phyloP scores from a whole-genome alignment of 805 yeast species.

The Brettanomyces anomalus region DNA sequence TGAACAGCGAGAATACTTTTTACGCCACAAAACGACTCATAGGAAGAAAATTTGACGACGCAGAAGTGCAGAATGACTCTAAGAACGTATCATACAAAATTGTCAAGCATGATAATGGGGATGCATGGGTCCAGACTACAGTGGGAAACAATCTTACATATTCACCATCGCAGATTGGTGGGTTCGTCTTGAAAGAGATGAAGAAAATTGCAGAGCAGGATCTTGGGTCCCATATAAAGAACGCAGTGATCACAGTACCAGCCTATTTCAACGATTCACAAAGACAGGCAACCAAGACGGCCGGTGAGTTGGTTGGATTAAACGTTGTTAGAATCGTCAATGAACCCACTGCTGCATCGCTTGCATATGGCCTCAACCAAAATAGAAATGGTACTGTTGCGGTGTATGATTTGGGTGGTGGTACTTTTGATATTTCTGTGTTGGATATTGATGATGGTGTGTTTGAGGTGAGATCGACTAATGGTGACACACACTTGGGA shows the following conservation, averaged over 20 bases:
- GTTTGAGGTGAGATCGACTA: conserved; percentile 90
- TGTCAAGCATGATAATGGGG: conserved; percentile 85
- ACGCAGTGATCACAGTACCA: conserved; percentile 87
- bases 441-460: conserved; percentile 96
- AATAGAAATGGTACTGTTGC: conserved; percentile 69
- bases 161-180: conserved; percentile 95
- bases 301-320: conserved; percentile 90
- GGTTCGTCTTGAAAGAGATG: conserved; percentile 87
- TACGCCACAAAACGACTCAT: conserved; percentile 93
- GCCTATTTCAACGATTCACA: conserved; percentile 86
- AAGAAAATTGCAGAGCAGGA: conserved; percentile 87
- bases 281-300: conserved; percentile 88
- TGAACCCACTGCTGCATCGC: conserved; percentile 88
- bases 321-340: conserved; percentile 79
- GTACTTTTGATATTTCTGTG: conserved; percentile 93
- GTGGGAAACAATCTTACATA: conserved; percentile 60
- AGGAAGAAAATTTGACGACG: conserved; percentile 85
- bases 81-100: conserved; percentile 85
- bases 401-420: conserved; percentile 96
- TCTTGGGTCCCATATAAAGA: conserved; percentile 59
- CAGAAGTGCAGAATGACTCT: conserved; percentile 85
- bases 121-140: conserved; percentile 87
- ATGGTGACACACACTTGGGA: conserved; percentile 89
- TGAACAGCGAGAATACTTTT: conserved; percentile 87
- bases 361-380: conserved; percentile 82